Percentiles rank a stretch among this genome's conserved stretches.
Evolutionary conservation across 192 early-diverging fungal species (phyloP).

Genomic region (Polychytrium aggregatum): DNA sequence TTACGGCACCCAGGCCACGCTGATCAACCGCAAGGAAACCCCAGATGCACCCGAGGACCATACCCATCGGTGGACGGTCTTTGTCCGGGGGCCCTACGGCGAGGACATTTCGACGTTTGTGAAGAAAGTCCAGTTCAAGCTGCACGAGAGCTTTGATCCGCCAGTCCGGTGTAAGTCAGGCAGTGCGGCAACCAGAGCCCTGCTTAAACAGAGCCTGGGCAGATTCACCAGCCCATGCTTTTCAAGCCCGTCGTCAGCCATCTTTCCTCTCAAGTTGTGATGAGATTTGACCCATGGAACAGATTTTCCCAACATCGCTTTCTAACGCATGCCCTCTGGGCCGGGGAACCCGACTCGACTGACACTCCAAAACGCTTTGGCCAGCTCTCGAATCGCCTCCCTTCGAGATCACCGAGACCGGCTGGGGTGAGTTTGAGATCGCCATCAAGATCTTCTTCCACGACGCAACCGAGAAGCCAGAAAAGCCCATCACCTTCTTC

Average conservation of each 20-base stretch:
- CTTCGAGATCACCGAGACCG: conserved; percentile 88
- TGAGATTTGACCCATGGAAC: no score
- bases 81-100: conserved; percentile 69
- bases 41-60: conserved; percentile 61
- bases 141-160: conserved; percentile 87
- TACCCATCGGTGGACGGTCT: conserved; percentile 94
- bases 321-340: no score
- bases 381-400: conserved; percentile 72
- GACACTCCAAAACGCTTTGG: no score
- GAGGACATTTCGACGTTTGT: conserved; percentile 80
- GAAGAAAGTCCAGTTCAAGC: conserved; percentile 83
- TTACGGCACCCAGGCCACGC: conserved; percentile 74
- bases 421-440: conserved; percentile 99
- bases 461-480: conserved; percentile 61
- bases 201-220: not conserved
- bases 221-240: not conserved
- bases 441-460: conserved; percentile 83
- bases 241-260: not conserved
- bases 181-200: not conserved
- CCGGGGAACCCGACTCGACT: no score
- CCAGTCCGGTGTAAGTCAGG: conserved; percentile 47
- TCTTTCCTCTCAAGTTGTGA: no score
- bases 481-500: conserved; percentile 62
- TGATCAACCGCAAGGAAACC: conserved; percentile 34
- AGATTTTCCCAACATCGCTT: no score